These are phyloP conservation scores for Telopea speciosissima DNA, from an alignment of 177 flowering plant species.

Conservation along the genomic window DNA sequence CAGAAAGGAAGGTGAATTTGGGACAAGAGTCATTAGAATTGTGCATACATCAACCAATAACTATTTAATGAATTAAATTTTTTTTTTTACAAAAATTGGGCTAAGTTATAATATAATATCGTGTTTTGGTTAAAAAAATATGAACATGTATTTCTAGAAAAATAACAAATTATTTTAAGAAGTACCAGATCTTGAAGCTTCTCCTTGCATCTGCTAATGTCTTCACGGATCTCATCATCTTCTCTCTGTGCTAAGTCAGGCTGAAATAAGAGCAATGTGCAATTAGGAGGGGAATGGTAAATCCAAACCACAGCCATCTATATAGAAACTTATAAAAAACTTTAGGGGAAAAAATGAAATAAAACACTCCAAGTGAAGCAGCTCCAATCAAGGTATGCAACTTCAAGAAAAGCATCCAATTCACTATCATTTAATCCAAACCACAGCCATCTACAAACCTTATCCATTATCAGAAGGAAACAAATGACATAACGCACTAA, in stretches of 20 bases:
- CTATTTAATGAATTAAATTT: constrained; percentile 5
- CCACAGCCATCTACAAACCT: too few species aligned
- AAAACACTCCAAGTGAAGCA: background rate
- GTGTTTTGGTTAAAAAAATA: background rate
- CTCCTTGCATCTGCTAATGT: constrained; percentile 44
- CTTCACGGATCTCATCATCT: constrained; percentile 51
- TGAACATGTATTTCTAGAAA: background rate
- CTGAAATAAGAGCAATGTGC: constrained; percentile 24
- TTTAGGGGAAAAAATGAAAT: background rate
- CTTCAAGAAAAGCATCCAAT: background rate
- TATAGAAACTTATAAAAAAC: background rate
- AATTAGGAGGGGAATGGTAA: background rate
- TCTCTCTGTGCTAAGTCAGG: constrained; percentile 36
- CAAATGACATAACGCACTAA: background rate
- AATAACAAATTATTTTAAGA: background rate
- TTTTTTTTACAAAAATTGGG: background rate
- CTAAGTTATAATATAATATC: background rate
- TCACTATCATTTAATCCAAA: too few species aligned
- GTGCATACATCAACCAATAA: background rate
- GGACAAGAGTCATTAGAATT: too few species aligned
- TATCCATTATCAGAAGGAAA: background rate
- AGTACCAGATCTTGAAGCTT: constrained; percentile 48
- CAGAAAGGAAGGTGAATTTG: too few species aligned
- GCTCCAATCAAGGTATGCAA: background rate
- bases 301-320: background rate